Percentiles rank a stretch among this genome's conserved stretches.
phyloP scores from a whole-genome alignment of 257 asterid species.

The Solanum habrochaites region DNA sequence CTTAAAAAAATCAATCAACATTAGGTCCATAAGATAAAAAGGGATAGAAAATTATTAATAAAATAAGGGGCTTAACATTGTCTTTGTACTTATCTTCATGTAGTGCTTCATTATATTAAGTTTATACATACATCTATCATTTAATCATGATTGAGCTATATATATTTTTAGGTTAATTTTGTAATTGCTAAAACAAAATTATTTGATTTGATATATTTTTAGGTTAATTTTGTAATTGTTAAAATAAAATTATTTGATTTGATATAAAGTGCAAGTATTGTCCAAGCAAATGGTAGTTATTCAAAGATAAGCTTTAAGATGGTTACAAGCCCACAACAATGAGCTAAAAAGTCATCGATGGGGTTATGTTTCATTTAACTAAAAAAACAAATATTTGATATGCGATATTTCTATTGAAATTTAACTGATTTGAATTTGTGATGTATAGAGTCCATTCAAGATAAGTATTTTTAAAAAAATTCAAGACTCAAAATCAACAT shows the following conservation, averaged over 20 bases:
- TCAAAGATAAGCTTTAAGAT: not conserved
- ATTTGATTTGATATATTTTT: not conserved
- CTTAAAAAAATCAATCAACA: too few species aligned
- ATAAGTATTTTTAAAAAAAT: not conserved
- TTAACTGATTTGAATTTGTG: not conserved
- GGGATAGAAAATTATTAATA: too few species aligned
- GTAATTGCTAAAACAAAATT: not conserved
- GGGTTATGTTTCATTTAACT: not conserved
- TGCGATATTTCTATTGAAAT: fast-evolving
- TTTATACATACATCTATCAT: not conserved
- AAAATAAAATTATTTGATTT: not conserved
- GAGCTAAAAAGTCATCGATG: not conserved
- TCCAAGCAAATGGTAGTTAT: not conserved
- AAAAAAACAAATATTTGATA: not conserved
- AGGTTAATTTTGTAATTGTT: not conserved
- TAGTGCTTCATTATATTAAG: not conserved
- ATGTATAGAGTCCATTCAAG: not conserved
- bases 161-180: not conserved
- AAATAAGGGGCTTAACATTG: too few species aligned
- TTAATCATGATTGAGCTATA: not conserved
- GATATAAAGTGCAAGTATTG: not conserved
- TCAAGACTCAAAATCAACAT: not conserved
- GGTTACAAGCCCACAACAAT: not conserved
- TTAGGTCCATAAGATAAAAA: too few species aligned
- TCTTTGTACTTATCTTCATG: not conserved